A percentile compares a stretch with the other conserved stretches of the same genome.
Evolutionary conservation across 176 grass and related monocot genomes (phyloP).

Genomic region (Hyparrhenia diplandra): DNA sequence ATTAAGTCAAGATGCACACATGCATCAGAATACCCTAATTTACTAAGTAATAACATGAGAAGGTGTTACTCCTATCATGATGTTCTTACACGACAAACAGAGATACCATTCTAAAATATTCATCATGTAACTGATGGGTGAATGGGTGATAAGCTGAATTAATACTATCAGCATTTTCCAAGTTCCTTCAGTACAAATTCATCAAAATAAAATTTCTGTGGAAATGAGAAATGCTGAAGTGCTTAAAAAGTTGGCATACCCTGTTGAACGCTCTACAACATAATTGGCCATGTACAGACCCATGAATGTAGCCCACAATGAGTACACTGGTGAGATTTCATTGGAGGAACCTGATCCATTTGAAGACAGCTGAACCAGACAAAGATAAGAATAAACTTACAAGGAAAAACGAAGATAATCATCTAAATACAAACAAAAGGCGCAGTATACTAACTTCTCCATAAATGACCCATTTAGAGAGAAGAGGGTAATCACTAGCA

Average conservation of each 20-base stretch:
- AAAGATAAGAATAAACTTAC: slow-evolving; percentile 26
- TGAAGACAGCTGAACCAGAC: slow-evolving; percentile 64
- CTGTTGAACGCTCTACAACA: slow-evolving; percentile 90
- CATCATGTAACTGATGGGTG: slow-evolving; percentile 12
- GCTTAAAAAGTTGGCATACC: slow-evolving; percentile 53
- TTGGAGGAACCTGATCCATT: slow-evolving; percentile 69
- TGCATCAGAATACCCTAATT: neutral
- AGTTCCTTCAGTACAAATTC: neutral
- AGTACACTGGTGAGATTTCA: slow-evolving; percentile 87
- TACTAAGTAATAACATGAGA: neutral
- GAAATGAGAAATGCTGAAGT: neutral
- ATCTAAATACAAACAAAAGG: neutral
- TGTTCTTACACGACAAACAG: neutral
- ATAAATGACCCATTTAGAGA: slow-evolving; percentile 98
- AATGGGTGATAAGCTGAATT: slow-evolving; percentile 9
- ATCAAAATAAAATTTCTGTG: neutral
- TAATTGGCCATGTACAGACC: slow-evolving; percentile 97
- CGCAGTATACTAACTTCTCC: slow-evolving; percentile 60
- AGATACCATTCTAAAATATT: neutral
- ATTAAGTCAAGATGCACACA: neutral
- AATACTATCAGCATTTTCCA: neutral
- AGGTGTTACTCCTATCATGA: neutral
- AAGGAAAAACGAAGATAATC: neutral
- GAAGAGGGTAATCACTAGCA: slow-evolving; percentile 89
- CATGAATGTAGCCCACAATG: slow-evolving; percentile 95